Base-by-base conservation (phyloP, 805 yeast species). In the Metschnikowia cubensis region DNA sequence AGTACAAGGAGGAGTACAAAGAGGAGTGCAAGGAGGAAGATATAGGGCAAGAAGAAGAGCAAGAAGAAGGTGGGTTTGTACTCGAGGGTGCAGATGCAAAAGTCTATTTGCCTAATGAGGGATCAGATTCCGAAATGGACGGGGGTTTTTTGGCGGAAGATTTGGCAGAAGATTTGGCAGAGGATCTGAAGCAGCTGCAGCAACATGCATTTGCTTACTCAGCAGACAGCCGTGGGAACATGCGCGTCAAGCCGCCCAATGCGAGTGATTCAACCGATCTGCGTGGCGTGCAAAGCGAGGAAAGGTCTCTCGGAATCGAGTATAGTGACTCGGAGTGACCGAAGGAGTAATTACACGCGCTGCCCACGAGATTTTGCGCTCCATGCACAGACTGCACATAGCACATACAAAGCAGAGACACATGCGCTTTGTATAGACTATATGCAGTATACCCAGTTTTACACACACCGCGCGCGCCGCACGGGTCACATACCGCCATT, bases 111-210 rank as follows among this genome's bases (percentile, higher is more conserved):
- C 29, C 8, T 8, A 25, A 25, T 25, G 29, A 11, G 11, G 13
- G 11, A 25, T 25, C 29, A 25, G 29, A 8, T 25, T 25, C 29
- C 29, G 29, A 25, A 8, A 8, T 25, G 29, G 42, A 57, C 7
- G 70, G 67, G 15, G 69, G 68, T 13, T 65, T 64, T 45, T n/a
- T 61, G 3, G 31, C 45, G 10, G 64, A 58, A 3, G 29, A 8
- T 22, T 8, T 22, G 29, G 29, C 11, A 25, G 29, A 8, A 4
- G 11, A 4, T 25, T 25, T 25, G 29, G 29, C 29, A 25, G 41
- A n/a, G 14, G 41, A 13, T 17, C 15, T 11, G 29, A 11, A 8
- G 29, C 29, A 10, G 4, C 11, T 25, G 11, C 29, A 25, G 11
- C 13, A 25, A 25, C 29, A 8, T 11, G 29, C 29, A 25, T 25